Conservation (phyloP, 2,329 filamentous ascomycete genomes). For the Trichoderma lentiforme region DNA sequence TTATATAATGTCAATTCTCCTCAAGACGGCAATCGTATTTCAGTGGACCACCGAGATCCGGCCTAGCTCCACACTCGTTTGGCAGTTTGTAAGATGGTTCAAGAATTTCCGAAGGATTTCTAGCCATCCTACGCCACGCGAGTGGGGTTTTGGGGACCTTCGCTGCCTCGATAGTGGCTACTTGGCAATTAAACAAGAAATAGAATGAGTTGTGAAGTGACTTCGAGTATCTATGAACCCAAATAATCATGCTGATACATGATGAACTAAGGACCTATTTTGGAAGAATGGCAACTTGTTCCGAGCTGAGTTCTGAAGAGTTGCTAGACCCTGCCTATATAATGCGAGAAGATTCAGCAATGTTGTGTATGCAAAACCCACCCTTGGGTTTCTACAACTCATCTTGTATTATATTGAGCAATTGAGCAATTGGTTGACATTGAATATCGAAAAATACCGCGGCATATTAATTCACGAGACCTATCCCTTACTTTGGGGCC, state of each 20-base stretch:
- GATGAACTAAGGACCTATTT: too few species aligned
- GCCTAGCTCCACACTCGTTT: not conserved
- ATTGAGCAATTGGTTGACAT: not conserved
- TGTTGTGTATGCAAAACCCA: not conserved
- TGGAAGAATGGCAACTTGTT: not conserved
- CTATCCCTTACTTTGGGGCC: not conserved
- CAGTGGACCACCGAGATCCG: too few species aligned
- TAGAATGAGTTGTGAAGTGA: not conserved
- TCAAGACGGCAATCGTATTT: too few species aligned
- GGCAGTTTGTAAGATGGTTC: not conserved
- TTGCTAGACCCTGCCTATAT: not conserved
- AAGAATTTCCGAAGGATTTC: not conserved
- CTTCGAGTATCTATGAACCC: not conserved
- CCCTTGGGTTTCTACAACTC: not conserved
- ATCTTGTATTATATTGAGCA: not conserved
- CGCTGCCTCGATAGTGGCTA: not conserved
- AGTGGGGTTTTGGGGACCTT: not conserved
- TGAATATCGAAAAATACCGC: not conserved
- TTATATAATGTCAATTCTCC: too few species aligned
- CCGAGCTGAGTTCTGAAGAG: not conserved
- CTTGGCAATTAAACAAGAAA: not conserved
- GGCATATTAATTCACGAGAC: not conserved
- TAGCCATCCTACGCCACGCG: not conserved
- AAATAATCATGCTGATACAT: not conserved
- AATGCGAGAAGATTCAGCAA: not conserved